Evolutionary conservation across 768 basidiomycete genomes (phyloP).

Genomic region (Leccinellum albellum): DNA sequence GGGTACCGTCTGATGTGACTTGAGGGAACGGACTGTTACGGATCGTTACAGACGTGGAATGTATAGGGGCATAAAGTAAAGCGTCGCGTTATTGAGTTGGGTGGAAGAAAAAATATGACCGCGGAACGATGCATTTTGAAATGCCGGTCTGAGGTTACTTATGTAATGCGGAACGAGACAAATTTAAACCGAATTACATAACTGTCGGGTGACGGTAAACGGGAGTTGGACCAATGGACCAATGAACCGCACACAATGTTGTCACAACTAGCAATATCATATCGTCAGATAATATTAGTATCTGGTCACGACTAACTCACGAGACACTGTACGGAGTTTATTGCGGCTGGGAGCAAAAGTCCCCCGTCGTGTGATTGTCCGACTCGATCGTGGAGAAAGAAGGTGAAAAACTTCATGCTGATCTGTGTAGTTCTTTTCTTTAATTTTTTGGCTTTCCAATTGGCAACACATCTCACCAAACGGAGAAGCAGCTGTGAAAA

Average conservation of each 20-base stretch:
- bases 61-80: too few relatives aligned
- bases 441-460: too few relatives aligned
- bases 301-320: too few relatives aligned
- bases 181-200: too few relatives aligned
- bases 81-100: neutral
- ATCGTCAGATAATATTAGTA: neutral
- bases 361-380: conserved; percentile 1
- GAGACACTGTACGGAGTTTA: neutral
- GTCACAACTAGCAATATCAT: too few relatives aligned
- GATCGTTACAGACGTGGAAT: too few relatives aligned
- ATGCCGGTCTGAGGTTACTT: neutral
- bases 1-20: too few relatives aligned
- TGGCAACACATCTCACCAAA: neutral
- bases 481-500: neutral
- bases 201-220: too few relatives aligned
- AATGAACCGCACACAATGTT: neutral
- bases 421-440: too few relatives aligned
- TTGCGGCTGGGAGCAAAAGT: neutral
- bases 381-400: conserved; percentile 16
- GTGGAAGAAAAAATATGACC: neutral
- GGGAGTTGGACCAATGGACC: neutral
- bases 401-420: conserved; percentile 1
- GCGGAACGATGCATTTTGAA: neutral
- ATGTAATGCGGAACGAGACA: neutral
- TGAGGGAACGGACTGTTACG: too few relatives aligned